These are phyloP conservation scores for Ormosia emarginata DNA, from an alignment of 306 rosid genomes.

Conservation along the genomic window DNA sequence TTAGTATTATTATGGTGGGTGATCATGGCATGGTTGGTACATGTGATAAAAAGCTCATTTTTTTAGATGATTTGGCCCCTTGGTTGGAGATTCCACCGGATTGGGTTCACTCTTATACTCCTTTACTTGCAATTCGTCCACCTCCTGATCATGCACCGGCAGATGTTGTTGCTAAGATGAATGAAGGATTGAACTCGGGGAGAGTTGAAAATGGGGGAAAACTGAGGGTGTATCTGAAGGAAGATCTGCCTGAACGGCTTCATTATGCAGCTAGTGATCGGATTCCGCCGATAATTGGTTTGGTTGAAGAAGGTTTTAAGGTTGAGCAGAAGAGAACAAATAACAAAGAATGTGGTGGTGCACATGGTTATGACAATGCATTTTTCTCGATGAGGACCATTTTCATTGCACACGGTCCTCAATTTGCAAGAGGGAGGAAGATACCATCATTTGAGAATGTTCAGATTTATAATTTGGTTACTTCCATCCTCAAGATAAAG, in stretches of 20 bases:
- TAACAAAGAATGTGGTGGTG: constrained; percentile 69
- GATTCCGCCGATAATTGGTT: constrained; percentile 71
- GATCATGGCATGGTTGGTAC: constrained; percentile 99
- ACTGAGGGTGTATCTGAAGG: constrained; percentile 71
- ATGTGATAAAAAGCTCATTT: constrained; percentile 67
- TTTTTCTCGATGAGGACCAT: constrained; percentile 88
- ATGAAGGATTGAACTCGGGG: constrained; percentile 64
- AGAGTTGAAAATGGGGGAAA: constrained; percentile 64
- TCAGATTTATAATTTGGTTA: constrained; percentile 77
- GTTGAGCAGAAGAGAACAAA: constrained; percentile 55
- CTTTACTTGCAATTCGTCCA: constrained; percentile 72
- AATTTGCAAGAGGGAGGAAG: constrained; percentile 70
- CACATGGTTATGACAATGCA: constrained; percentile 88
- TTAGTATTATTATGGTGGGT: constrained; percentile 69
- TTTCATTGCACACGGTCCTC: constrained; percentile 91
- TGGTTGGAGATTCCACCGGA: constrained; percentile 49
- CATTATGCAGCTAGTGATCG: constrained; percentile 65
- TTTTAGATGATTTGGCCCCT: constrained; percentile 60
- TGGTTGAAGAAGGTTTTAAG: constrained; percentile 71
- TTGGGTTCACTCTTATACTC: constrained; percentile 69
- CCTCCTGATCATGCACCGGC: constrained; percentile 30
- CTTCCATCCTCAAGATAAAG: constrained; percentile 67
- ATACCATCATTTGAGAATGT: constrained; percentile 87
- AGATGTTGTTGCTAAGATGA: constrained; percentile 54
- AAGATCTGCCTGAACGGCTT: constrained; percentile 74